A percentile compares a stretch with the other conserved stretches of the same genome.
phyloP scores from a whole-genome alignment of 805 yeast species.

The Maudiozyma turicensis region DNA sequence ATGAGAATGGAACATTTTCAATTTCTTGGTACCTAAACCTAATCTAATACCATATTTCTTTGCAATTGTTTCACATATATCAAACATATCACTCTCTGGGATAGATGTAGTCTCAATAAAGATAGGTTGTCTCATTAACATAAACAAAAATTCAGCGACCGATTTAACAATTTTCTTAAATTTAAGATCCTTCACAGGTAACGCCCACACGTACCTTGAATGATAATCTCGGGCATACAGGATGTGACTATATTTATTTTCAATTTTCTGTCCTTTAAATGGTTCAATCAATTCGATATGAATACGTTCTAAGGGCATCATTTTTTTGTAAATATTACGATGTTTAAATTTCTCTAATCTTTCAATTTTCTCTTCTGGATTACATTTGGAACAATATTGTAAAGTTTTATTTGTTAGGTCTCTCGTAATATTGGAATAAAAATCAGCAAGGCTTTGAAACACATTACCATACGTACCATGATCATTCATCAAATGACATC shows the following conservation, averaged over 20 bases:
- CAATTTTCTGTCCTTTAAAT: constrained; percentile 16
- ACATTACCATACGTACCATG: constrained; percentile 15
- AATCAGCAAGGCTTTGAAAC: constrained; percentile 10
- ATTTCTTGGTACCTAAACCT: constrained; percentile 21
- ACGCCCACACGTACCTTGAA: constrained; percentile 24
- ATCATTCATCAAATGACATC: constrained; percentile 25
- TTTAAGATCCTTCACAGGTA: constrained; percentile 20
- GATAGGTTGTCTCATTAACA: constrained; percentile 21
- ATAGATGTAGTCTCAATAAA: constrained; percentile 23
- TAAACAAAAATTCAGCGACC: constrained; percentile 12
- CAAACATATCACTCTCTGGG: constrained; percentile 24
- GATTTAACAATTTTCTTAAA: constrained; percentile 14
- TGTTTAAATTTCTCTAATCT: constrained; percentile 10
- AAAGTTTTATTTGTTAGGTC: constrained; percentile 11
- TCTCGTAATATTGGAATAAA: constrained; percentile 22
- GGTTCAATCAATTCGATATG: constrained; percentile 25
- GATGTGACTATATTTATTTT: constrained; percentile 21
- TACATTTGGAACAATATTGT: constrained; percentile 25
- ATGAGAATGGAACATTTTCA: constrained; percentile 10
- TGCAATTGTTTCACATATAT: constrained; percentile 19
- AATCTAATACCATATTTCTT: constrained; percentile 14
- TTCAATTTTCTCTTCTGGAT: constrained; percentile 8
- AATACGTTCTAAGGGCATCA: constrained; percentile 22
- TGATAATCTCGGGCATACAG: constrained; percentile 23
- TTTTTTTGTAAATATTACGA: constrained; percentile 11